These are phyloP conservation scores for Casaregolazyma suthepensis DNA, from an alignment of 1,139 yeast genomes.

Conservation along the genomic window DNA sequence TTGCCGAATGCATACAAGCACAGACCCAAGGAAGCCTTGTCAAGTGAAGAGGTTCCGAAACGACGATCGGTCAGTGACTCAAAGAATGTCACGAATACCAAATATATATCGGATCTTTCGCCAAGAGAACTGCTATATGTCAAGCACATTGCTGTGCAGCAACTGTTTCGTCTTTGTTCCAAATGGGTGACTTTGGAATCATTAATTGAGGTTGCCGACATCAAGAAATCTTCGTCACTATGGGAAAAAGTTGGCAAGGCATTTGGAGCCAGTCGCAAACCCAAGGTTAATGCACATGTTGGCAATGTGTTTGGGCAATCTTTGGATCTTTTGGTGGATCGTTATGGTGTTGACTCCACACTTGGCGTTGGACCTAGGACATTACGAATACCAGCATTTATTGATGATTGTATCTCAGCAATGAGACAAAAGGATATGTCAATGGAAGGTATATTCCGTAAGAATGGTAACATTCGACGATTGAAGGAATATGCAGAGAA, in stretches of 20 bases:
- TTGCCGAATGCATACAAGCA: slow-evolving; percentile 81
- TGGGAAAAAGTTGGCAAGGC: slow-evolving; percentile 69
- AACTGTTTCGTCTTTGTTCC: slow-evolving; percentile 40
- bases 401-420: slow-evolving; percentile 80
- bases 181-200: slow-evolving; percentile 46
- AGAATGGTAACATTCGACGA: slow-evolving; percentile 89
- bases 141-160: slow-evolving; percentile 63
- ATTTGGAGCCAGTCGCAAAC: slow-evolving; percentile 33
- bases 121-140: slow-evolving; percentile 56
- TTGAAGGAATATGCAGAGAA: slow-evolving; percentile 67
- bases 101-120: slow-evolving; percentile 66
- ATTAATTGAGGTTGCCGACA: slow-evolving; percentile 48
- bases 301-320: slow-evolving; percentile 72
- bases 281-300: slow-evolving; percentile 23
- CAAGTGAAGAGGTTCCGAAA: slow-evolving; percentile 17
- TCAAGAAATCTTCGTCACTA: slow-evolving; percentile 46
- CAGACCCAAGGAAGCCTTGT: slow-evolving; percentile 35
- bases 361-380: slow-evolving; percentile 77
- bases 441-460: slow-evolving; percentile 92
- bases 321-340: slow-evolving; percentile 60
- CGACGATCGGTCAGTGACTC: slow-evolving; percentile 20
- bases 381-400: slow-evolving; percentile 73
- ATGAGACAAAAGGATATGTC: slow-evolving; percentile 92
- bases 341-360: slow-evolving; percentile 81
- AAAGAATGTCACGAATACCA: slow-evolving; percentile 13